phyloP scores from a whole-genome alignment of 2,329 filamentous ascomycete species.

The Venturia nashicola region DNA sequence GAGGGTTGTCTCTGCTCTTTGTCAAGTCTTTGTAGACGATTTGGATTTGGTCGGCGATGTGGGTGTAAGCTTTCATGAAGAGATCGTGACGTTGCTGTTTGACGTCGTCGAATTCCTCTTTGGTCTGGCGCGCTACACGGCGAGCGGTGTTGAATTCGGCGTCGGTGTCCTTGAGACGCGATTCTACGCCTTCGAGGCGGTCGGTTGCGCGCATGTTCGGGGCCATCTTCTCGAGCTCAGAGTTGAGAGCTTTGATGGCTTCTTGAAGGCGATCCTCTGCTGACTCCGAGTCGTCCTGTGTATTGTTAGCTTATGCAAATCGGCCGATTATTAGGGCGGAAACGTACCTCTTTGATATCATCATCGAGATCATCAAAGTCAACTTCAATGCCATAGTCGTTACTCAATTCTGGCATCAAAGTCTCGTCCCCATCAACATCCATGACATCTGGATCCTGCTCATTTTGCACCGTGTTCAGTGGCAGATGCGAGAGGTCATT shows the following conservation, averaged over 20 bases:
- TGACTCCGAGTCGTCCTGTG: conserved; percentile 47
- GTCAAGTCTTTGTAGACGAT: conserved; percentile 94
- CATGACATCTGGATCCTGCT: conserved; percentile 72
- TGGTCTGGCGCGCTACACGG: conserved; percentile 57
- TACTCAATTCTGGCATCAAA: conserved; percentile 39
- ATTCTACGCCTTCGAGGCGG: conserved; percentile 74
- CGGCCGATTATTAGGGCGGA: neutral
- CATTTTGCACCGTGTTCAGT: conserved; percentile 63
- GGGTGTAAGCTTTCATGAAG: conserved; percentile 89
- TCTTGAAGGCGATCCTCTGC: conserved; percentile 68
- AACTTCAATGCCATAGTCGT: conserved; percentile 85
- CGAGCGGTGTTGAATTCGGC: conserved; percentile 83
- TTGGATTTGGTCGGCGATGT: conserved; percentile 90
- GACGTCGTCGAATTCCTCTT: conserved; percentile 71
- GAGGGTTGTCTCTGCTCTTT: conserved; percentile 74
- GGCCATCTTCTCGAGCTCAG: conserved; percentile 83
- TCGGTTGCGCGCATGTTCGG: conserved; percentile 96
- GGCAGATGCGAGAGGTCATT: conserved; percentile 66
- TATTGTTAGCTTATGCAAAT: neutral
- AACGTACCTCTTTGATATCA: conserved; percentile 55
- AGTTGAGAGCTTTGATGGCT: conserved; percentile 59
- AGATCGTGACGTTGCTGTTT: conserved; percentile 76
- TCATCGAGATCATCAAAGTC: conserved; percentile 75
- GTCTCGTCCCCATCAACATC: conserved; percentile 58
- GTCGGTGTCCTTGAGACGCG: conserved; percentile 70